Base-by-base conservation (phyloP, 805 yeast species). In the Candida sanyiensis region DNA sequence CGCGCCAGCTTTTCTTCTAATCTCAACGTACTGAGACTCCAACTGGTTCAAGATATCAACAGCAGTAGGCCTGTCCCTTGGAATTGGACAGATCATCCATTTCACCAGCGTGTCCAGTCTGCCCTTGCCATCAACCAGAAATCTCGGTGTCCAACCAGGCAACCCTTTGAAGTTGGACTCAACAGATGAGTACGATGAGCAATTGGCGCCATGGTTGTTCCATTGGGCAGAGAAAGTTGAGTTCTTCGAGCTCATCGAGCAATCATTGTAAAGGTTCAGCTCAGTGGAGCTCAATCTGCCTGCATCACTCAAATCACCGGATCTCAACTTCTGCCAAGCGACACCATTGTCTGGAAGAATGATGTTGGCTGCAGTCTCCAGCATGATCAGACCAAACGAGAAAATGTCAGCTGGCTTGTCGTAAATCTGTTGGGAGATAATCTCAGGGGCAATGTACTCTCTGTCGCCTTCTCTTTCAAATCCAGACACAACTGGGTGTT, bases 381-480 rank as follows among this genome's bases (percentile, higher is more conserved):
- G 83, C 68, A 93, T 83, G 47, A 93, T 84, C 42, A 93, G 67
- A 1, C 98, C 98, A 35, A 89, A 72, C n/a, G 96, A 83, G 58
- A 93, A 93, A 4, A 93, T 80, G 58, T 93, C 98, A 1, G 97
- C 97, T 38, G 90, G 88, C 49, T 83, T 85, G 28, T 87, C 88
- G 57, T 93, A 93, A 31, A 75, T 72, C 56, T 86, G 88, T 32
- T 73, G 77, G 24, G 88, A 77, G 39, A 93, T 80, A 18, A 93
- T 80, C 59, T 93, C 98, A 1, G 98, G 98, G 0, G 98, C 97
- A 62, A 93, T 93, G 61, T 93, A 93, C 58, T 90, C 96, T 38
- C 97, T 70, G 61, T 93, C 98, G 20, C 98, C 98, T 63, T 93
- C 98, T 49, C 95, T 75, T 61, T 93, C 98, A 52, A 86, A 80